Evolutionary conservation across 495 filamentous ascomycete genomes (phyloP), one percentile per base, ranked within the genome.

Genomic region (Staphylotrichum tortipilum): DNA sequence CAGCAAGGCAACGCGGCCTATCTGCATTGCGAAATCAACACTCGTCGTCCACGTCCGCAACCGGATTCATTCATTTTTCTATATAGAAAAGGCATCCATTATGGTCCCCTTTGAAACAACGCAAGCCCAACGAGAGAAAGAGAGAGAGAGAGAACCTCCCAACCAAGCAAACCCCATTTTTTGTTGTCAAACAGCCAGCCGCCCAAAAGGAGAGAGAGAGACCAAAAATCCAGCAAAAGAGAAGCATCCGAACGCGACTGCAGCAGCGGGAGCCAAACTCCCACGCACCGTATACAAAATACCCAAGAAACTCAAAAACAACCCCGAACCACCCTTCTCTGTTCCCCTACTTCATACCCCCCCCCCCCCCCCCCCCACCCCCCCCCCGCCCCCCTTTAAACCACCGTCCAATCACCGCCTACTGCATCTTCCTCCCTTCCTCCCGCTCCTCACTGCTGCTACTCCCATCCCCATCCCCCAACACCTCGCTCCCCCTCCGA

Each of bases 401-500:
- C 17, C 2, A 11, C 17, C 24, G 3, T 22, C 21, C 36, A 41
- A 28, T 33, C 11, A 28, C 7, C 21, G 24, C 42, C 42, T 23
- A 24, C 33, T n/a, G n/a, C 30, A 12, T 26, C 30, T n/a, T 33
- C 34, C 31, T 17, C 41, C 41, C 9, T 21, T 21, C 10, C 26
- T 10, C 26, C 56, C 55, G 31, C 42, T 52, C 50, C 30, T 44
- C 49, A 21, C 8, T n/a, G n/a, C n/a, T n/a, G n/a, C n/a, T n/a
- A n/a, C n/a, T n/a, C 14, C 34, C 53, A 22, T 64, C 64, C 37
- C 55, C 64, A 24, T 62, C 64, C 51, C 11, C 48, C 54, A 22
- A 46, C 49, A n/a, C 54, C 52, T 19, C 49, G 60, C 68, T 65
- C 49, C 74, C 78, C 56, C 78, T 78, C n/a, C n/a, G n/a, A n/a